Evolutionary conservation across 192 early-diverging fungal species (phyloP), one percentile per base, ranked within the genome.

Genomic region (Podila minutissima): DNA sequence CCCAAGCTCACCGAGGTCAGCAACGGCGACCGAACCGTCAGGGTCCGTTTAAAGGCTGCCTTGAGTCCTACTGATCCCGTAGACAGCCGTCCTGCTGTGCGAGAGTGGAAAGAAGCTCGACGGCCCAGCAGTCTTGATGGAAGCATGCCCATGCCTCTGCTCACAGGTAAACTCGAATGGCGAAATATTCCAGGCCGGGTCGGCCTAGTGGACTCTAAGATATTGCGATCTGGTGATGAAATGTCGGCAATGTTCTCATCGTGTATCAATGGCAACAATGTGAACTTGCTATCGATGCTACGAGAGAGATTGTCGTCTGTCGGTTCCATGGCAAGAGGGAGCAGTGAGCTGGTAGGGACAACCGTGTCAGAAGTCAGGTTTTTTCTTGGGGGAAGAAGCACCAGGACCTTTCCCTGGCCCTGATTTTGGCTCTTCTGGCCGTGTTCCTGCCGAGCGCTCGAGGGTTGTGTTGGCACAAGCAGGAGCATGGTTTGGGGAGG

Each of bases 1-100:
- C 73, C 73, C 24, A 38, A 62, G 33, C 74, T 75, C 3, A 66
- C 68, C 0, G 74, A 75, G 31, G 74, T 75, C 67, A 76, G 31
- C 12, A 76, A 15, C 6, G 74, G 74, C 10, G 74, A 76, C 28
- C 48, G 74, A 1, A 70, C 74, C 1, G 67, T 70, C 63, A 69
- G 64, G 0, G 55, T 46, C 19, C 49, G 59, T 17, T 76, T 76
- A 48, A 76, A 76, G 9, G 74, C 74, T 22, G 65, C 68, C 22
- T 48, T 67, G 26, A 65, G 19, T 4, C 48, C 26, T 58, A 12
- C 10, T 17, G 41, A 46, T 46, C 41, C 41, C 15, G 41, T 46
- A 46, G 41, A 46, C 11, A 46, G 41, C 2, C 41, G 12, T 17
- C 41, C 41, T 46, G 15, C 41, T 46, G 41, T 17, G 11, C 41